A percentile compares a stretch with the other conserved stretches of the same genome.
Evolutionary conservation across 1,284 basidiomycete species (phyloP).

Genomic region (Malassezia dermatis): DNA sequence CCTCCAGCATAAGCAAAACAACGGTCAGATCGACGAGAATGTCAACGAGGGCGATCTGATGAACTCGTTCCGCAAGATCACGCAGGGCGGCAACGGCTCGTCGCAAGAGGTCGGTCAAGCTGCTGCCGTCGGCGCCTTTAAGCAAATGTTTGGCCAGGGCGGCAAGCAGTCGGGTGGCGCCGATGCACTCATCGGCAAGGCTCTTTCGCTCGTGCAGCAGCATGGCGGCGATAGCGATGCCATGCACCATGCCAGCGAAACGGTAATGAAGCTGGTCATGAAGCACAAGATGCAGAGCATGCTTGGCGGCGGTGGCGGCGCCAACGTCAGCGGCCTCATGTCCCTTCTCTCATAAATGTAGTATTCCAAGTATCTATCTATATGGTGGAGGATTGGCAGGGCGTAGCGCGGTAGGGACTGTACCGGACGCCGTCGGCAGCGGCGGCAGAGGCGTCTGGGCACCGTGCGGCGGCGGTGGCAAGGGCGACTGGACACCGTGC

Average conservation of each 20-base stretch:
- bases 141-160: constrained; percentile 7
- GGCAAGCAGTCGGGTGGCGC: not conserved
- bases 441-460: not conserved
- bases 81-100: not conserved
- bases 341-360: not conserved
- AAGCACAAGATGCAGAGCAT: constrained; percentile 16
- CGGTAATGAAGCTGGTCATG: constrained; percentile 16
- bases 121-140: constrained; percentile 8
- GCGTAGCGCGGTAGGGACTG: not conserved
- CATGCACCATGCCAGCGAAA: constrained; percentile 16
- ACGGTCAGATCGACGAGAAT: constrained; percentile 8
- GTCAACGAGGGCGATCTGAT: constrained; percentile 6
- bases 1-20: constrained; percentile 5
- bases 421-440: not conserved
- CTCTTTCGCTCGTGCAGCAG: constrained; percentile 9
- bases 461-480: not conserved
- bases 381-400: not conserved
- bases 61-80: constrained; percentile 13
- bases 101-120: constrained; percentile 15
- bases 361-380: not conserved
- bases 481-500: not conserved
- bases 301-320: constrained; percentile 6
- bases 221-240: constrained; percentile 3
- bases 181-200: constrained; percentile 10
- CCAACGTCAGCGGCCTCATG: not conserved